Evolutionary conservation across 2,329 filamentous ascomycete species (phyloP), one percentile per base, ranked within the genome.

Genomic region (Alternaria tenuissima): DNA sequence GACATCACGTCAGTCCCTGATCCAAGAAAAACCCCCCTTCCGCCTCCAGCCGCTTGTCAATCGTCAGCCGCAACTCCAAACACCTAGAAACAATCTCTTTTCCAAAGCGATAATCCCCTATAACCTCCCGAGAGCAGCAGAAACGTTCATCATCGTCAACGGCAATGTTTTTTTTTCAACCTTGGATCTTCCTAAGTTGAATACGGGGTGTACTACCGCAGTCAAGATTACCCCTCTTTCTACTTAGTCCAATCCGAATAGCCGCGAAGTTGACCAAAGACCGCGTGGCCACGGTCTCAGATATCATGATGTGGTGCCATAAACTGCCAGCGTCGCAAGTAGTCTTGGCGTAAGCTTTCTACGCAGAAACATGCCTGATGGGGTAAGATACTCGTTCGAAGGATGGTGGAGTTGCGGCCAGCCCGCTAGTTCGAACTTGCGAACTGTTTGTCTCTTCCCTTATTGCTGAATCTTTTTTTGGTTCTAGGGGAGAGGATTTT

Each of bases 331-430:
- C 30, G 30, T 49, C 18, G 32, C 20, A 48, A 30, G 18, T 42
- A 7, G 20, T 8, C 46, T 49, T 49, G 46, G 46, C 46, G 46
- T 49, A 49, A 49, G 46, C 46, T 36, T 24, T 36, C n/a, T 14
- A 20, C 20, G 46, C 46, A 22, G 30, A 26, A 49, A 22, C 16
- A 38, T 49, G 20, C 20, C 46, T 7, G n/a, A n/a, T 26, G 20
- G 14, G 5, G 32, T 38, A 38, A 49, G 46, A 38, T 49, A 49
- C 46, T 49, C 2, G 20, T 38, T 49, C 8, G 14, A 36, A 7
- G 20, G 14, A 24, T 24, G 5, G 12, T 7, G 7, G 18, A 36
- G 12, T 4, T 34, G 12, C 20, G 43, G 32, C 30, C 8, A 12
- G 30, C 30, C 11, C 1, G 30, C 9, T 4, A 32, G 30, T 32